phyloP scores from a whole-genome alignment of 352 stramenopile species.

The Phytophthora nicotianae region DNA sequence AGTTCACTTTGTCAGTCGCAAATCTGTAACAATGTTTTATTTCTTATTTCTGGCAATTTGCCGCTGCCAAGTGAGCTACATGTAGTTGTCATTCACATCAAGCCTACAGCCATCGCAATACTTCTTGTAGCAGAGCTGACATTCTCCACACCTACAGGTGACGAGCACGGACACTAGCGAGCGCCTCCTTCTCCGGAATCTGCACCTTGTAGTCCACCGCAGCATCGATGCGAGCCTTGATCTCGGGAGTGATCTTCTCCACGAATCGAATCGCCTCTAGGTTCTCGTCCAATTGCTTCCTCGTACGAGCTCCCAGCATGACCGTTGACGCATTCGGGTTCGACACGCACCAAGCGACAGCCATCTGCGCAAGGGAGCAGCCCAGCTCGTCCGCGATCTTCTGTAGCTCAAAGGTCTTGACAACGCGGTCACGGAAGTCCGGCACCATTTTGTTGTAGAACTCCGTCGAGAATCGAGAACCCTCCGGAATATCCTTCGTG shows the following conservation, averaged over 20 bases:
- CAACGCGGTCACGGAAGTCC: constrained; percentile 33
- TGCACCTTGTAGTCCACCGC: constrained; percentile 42
- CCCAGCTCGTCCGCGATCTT: constrained; percentile 47
- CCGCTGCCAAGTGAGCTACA: too few relatives aligned
- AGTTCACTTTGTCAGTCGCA: neutral
- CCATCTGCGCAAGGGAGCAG: constrained; percentile 29
- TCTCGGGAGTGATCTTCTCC: constrained; percentile 53
- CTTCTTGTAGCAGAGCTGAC: neutral
- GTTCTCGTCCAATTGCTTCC: constrained; percentile 63
- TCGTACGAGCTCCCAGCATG: constrained; percentile 53
- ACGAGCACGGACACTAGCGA: constrained; percentile 18
- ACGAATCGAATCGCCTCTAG: constrained; percentile 44
- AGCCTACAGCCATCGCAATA: neutral
- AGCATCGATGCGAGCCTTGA: constrained; percentile 59
- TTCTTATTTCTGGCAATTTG: too few relatives aligned
- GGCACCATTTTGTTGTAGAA: constrained; percentile 35
- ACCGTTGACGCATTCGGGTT: constrained; percentile 59
- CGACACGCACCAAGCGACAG: constrained; percentile 40
- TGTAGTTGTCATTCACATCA: neutral
- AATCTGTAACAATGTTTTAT: too few relatives aligned
- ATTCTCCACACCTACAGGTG: constrained; percentile 19
- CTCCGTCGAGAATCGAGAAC: constrained; percentile 35
- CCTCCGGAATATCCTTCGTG: constrained; percentile 30
- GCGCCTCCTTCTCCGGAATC: constrained; percentile 28
- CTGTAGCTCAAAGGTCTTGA: constrained; percentile 39